Percentiles rank a stretch among this genome's conserved stretches.
phyloP scores from a whole-genome alignment of 2,329 filamentous ascomycete species.

The Zymoseptoria crescenta region DNA sequence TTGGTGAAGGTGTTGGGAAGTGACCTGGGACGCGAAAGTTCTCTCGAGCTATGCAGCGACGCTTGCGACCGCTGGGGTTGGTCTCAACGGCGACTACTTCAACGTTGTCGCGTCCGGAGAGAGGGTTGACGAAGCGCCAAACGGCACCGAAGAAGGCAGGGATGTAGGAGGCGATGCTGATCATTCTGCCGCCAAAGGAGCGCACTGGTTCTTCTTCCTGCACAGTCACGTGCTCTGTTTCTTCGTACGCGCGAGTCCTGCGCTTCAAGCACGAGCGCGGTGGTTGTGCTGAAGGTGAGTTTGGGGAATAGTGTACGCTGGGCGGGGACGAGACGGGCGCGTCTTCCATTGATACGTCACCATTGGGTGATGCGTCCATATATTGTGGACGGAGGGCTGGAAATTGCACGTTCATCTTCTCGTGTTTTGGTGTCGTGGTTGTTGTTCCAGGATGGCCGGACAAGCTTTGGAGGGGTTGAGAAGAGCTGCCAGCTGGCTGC shows the following conservation, averaged over 20 bases:
- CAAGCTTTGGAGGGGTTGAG: too few relatives aligned
- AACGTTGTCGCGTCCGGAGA: background rate
- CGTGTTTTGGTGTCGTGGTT: background rate
- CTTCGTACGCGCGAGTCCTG: background rate
- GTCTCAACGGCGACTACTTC: slow-evolving; percentile 14
- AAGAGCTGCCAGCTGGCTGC: too few relatives aligned
- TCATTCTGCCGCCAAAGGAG: background rate
- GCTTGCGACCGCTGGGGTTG: slow-evolving; percentile 7
- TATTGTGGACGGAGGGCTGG: background rate
- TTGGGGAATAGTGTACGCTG: background rate
- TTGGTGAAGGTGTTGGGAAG: background rate
- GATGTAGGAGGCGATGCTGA: background rate
- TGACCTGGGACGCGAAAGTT: slow-evolving; percentile 1
- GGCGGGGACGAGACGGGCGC: too few relatives aligned
- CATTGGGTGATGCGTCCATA: background rate
- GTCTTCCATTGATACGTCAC: background rate
- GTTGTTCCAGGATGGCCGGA: too few relatives aligned
- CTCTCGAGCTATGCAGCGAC: slow-evolving; percentile 12
- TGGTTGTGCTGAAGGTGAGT: background rate
- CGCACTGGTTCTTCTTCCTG: background rate
- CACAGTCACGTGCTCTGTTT: background rate
- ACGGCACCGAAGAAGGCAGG: background rate
- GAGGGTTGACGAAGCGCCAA: background rate
- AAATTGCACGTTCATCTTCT: background rate
- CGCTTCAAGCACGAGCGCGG: background rate